phyloP scores from a whole-genome alignment of 2,329 filamentous ascomycete species.

The Verticillium nonalfalfae region DNA sequence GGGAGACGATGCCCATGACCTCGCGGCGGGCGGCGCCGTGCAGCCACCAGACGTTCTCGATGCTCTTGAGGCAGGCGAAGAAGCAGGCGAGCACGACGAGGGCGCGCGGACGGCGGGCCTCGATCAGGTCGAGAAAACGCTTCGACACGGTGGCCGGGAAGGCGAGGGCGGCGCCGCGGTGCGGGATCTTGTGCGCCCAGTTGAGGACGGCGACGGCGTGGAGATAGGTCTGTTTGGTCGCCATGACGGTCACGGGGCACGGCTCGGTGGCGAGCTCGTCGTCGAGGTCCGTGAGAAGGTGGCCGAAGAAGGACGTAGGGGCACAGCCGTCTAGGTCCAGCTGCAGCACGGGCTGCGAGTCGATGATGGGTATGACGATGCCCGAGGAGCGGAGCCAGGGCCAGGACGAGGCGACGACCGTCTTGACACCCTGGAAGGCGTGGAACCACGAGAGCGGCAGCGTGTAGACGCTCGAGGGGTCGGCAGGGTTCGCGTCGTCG shows the following conservation, averaged over 20 bases:
- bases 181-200: slow-evolving; percentile 57
- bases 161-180: slow-evolving; percentile 51
- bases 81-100: slow-evolving; percentile 60
- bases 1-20: slow-evolving; percentile 54
- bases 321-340: slow-evolving; percentile 49
- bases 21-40: slow-evolving; percentile 60
- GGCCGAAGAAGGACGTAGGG: slow-evolving; percentile 51
- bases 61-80: slow-evolving; percentile 56
- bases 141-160: slow-evolving; percentile 60
- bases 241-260: slow-evolving; percentile 21
- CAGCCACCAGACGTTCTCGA: slow-evolving; percentile 64
- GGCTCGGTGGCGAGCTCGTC: slow-evolving; percentile 18
- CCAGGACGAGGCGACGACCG: slow-evolving; percentile 58
- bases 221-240: slow-evolving; percentile 50
- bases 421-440: slow-evolving; percentile 61
- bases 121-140: slow-evolving; percentile 54
- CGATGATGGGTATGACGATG: slow-evolving; percentile 54
- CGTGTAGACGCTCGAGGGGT: slow-evolving; percentile 39
- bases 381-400: slow-evolving; percentile 53
- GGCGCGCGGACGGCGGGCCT: slow-evolving; percentile 52
- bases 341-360: slow-evolving; percentile 56
- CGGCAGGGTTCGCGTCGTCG: slow-evolving; percentile 39
- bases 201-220: slow-evolving; percentile 61
- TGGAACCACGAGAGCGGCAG: slow-evolving; percentile 62
- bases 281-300: slow-evolving; percentile 51